Percentiles rank a stretch among this genome's conserved stretches.
Evolutionary conservation across 306 rosid genomes (phyloP).

Genomic region (Dalbergia cochinchinensis): DNA sequence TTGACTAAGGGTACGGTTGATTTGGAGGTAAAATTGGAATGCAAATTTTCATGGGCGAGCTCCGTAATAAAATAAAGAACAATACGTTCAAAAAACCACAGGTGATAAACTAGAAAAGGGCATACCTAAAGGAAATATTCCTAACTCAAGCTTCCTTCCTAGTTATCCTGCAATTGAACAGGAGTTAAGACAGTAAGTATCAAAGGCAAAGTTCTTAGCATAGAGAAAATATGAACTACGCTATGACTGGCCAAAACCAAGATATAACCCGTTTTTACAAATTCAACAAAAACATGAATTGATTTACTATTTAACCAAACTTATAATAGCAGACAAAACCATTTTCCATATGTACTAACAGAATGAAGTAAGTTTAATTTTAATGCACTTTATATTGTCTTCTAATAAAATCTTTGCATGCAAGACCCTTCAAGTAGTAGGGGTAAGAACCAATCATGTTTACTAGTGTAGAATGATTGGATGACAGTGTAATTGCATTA

Average conservation of each 20-base stretch:
- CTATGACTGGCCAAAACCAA: not conserved
- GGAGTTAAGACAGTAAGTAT: constrained; percentile 22
- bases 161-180: constrained; percentile 72
- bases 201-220: constrained; percentile 20
- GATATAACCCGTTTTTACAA: not conserved
- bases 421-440: no score
- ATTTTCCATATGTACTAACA: constrained; percentile 3
- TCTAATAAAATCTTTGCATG: no score
- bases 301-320: constrained; percentile 4
- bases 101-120: constrained; percentile 33
- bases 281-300: not conserved
- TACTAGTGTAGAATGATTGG: no score
- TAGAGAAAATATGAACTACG: not conserved
- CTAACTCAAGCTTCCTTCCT: constrained; percentile 82
- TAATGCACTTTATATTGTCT: no score
- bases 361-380: not conserved
- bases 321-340: constrained; percentile 14
- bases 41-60: no score
- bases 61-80: not conserved
- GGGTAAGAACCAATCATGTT: no score
- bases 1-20: not conserved
- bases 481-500: no score
- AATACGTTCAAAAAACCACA: constrained; percentile 12
- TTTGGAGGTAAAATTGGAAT: no score
- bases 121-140: constrained; percentile 50